Evolutionary conservation across 2,329 filamentous ascomycete species (phyloP).

Genomic region (Botrytis hyacinthi): DNA sequence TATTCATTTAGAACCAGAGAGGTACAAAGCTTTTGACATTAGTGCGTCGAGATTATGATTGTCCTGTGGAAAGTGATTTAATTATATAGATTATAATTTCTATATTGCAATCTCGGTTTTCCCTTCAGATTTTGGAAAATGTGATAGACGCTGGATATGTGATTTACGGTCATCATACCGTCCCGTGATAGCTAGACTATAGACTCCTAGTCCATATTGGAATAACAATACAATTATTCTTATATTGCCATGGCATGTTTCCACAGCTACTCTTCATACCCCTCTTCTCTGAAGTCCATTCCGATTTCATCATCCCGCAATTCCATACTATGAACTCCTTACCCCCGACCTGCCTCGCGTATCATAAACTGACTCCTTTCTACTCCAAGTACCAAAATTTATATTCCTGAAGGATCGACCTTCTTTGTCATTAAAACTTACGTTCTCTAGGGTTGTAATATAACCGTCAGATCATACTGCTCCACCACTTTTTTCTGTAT

Average conservation of each 20-base stretch:
- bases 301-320: too few relatives aligned
- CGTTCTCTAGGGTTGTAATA: not conserved
- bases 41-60: not conserved
- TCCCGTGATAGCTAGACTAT: too few relatives aligned
- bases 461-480: too few relatives aligned
- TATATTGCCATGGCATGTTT: not conserved
- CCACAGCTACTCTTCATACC: not conserved
- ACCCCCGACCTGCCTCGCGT: accelerated
- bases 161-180: too few relatives aligned
- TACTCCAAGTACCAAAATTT: not conserved
- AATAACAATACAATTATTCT: not conserved
- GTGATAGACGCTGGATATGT: too few relatives aligned
- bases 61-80: too few relatives aligned
- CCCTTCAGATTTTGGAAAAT: not conserved
- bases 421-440: not conserved
- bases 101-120: not conserved
- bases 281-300: not conserved
- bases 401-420: not conserved
- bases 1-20: accelerated
- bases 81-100: not conserved
- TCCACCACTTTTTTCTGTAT: too few relatives aligned
- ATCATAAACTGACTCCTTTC: not conserved
- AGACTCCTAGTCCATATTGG: not conserved
- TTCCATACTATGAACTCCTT: not conserved
- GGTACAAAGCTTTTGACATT: accelerated